phyloP scores from a whole-genome alignment of 352 stramenopile species.

The Nannochloropsis limnetica region DNA sequence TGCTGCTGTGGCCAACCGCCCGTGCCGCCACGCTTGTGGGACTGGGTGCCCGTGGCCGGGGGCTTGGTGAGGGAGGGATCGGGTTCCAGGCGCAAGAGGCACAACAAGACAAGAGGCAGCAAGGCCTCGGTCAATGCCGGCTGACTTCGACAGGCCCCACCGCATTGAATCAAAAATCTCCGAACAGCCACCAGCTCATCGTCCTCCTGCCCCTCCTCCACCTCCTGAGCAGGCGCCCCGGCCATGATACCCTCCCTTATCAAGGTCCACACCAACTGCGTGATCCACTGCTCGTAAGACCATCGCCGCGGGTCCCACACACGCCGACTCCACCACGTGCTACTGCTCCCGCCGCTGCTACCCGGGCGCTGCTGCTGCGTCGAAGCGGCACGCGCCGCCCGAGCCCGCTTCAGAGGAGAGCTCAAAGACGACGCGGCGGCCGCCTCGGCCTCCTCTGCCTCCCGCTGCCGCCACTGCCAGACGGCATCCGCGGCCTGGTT shows the following conservation, averaged over 20 bases:
- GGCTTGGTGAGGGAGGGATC: not conserved
- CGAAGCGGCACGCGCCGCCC: not conserved
- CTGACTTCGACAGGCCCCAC: not conserved
- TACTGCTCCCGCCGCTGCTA: not conserved
- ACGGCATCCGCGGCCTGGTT: not conserved
- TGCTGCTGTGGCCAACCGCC: not conserved
- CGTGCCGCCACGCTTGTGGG: not conserved
- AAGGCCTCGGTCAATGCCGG: constrained; percentile 11
- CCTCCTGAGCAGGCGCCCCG: not conserved
- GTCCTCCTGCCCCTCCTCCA: not conserved
- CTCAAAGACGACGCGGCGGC: not conserved
- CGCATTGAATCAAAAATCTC: constrained; percentile 19
- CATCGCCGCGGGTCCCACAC: not conserved
- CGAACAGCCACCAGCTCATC: not conserved
- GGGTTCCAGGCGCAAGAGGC: not conserved
- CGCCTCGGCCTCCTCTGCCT: not conserved
- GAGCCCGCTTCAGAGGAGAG: not conserved
- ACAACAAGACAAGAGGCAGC: not conserved
- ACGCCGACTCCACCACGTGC: not conserved
- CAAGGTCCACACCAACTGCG: not conserved
- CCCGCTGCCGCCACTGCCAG: not conserved
- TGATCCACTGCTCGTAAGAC: constrained; percentile 22
- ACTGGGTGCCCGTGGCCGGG: not conserved
- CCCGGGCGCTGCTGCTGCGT: not conserved
- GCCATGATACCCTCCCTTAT: not conserved